These are phyloP conservation scores for Quercus variabilis DNA, from an alignment of 306 rosid species.

Conservation along the genomic window DNA sequence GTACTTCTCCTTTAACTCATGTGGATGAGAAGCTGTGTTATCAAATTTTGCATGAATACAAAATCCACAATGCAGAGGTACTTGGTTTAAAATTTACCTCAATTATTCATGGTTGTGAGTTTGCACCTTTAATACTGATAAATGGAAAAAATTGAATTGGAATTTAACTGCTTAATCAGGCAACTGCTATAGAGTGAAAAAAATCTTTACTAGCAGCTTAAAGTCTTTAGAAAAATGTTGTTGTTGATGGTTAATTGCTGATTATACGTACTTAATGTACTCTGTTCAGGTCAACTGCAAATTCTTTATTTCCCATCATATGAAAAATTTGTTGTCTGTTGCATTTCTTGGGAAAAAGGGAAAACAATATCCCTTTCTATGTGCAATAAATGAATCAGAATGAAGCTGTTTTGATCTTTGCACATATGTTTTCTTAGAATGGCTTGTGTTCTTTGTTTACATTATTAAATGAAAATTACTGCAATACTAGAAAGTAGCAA, in stretches of 20 bases:
- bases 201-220: background rate
- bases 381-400: background rate
- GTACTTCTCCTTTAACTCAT: conserved; percentile 85
- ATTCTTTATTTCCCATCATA: background rate
- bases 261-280: background rate
- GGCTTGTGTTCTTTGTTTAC: background rate
- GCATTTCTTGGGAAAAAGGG: background rate
- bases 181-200: background rate
- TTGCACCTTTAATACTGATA: background rate
- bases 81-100: background rate
- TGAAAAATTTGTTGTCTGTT: background rate
- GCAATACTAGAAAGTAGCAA: background rate
- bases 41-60: conserved; percentile 98
- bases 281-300: background rate
- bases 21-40: conserved; percentile 98
- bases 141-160: background rate
- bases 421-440: background rate
- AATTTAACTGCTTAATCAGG: background rate
- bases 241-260: background rate
- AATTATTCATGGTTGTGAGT: background rate
- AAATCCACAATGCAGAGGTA: conserved; percentile 99
- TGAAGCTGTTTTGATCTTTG: background rate
- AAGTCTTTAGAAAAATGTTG: background rate
- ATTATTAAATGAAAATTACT: background rate
- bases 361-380: background rate